Base-by-base conservation (phyloP, 441 rosid species). In the Bruguiera hainesii region DNA sequence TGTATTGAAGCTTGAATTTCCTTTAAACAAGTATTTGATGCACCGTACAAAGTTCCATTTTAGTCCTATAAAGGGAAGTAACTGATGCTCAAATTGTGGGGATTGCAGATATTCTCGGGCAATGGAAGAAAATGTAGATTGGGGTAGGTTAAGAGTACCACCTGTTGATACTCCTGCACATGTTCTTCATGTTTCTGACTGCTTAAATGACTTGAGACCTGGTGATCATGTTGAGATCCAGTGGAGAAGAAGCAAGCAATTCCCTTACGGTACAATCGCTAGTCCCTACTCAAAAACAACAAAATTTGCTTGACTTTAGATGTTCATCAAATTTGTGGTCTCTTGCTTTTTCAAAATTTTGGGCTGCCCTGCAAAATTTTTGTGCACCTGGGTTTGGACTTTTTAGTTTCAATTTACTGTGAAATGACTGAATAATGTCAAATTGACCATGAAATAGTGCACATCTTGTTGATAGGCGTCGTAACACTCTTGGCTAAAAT, bases 151-250 rank as follows among this genome's bases (percentile, higher is more conserved):
- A 19, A 84, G 98, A 81, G 78, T 78, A 57, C 77, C 91, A 13
- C 71, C 85, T 1, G 72, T 81, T 20, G 83, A 78, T 60, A 83
- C 80, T 67, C 74, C 80, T 28, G 75, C 91, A 52, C 57, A 83
- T 75, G 86, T 65, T 64, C 88, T 88, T 29, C 90, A 89, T 76
- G 61, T 74, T 74, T 87, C 96, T 2, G 88, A 85, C 58, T 83
- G 88, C 73, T 80, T 88, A 63, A 31, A 71, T 28, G 84, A 82
- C 30, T 77, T 92, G 51, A 73, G 70, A 73, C 98, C 96, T 1
- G 87, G 87, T 1, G 87, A 88, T 75, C 91, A 83, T 72, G 71
- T 89, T 20, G 98, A 92, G 80, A 85, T 92, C 73, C 98, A 92
- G 9, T 92, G 98, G 98, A 82, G 98, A 83, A 81, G 85, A 78